Evolutionary conservation across 345 rosid genomes (phyloP).

Genomic region (Camelina hispida): DNA sequence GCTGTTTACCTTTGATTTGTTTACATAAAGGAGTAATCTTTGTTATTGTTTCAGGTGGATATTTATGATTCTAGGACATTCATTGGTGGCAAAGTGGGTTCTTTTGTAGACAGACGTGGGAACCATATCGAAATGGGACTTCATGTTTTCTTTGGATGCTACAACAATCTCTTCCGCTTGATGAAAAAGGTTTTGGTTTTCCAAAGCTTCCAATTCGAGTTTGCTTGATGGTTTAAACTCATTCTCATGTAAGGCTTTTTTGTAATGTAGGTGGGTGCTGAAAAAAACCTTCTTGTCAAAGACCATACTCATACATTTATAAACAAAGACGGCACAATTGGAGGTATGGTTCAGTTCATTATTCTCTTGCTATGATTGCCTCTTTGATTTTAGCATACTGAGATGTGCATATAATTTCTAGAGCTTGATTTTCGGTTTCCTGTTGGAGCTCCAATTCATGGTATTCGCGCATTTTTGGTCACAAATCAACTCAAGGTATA

Average conservation of each 20-base stretch:
- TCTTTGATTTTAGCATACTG: constrained; percentile 5
- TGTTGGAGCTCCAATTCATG: constrained; percentile 94
- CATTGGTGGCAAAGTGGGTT: constrained; percentile 99
- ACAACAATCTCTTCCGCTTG: constrained; percentile 93
- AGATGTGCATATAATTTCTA: constrained; percentile 45
- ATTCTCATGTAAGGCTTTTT: neutral
- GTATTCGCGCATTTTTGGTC: constrained; percentile 79
- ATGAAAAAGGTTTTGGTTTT: constrained; percentile 79
- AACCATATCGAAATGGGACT: constrained; percentile 99
- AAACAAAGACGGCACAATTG: constrained; percentile 84
- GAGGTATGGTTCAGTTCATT: constrained; percentile 57
- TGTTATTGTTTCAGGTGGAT: constrained; percentile 69
- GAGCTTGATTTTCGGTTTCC: constrained; percentile 97
- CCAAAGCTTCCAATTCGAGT: neutral
- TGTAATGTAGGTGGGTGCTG: constrained; percentile 77
- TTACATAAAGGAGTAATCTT: constrained; percentile 3
- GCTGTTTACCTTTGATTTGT: constrained; percentile 20
- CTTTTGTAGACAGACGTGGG: constrained; percentile 88
- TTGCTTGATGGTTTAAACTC: constrained; percentile 14
- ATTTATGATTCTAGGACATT: constrained; percentile 88
- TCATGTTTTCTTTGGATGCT: constrained; percentile 99
- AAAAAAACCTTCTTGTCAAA: constrained; percentile 86
- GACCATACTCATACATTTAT: constrained; percentile 98
- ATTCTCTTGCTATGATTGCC: neutral
- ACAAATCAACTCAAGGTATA: constrained; percentile 90